Percentiles rank a stretch among this genome's conserved stretches.
phyloP scores from a whole-genome alignment of 106 monocot genomes.

The Platanthera guangdongensis region DNA sequence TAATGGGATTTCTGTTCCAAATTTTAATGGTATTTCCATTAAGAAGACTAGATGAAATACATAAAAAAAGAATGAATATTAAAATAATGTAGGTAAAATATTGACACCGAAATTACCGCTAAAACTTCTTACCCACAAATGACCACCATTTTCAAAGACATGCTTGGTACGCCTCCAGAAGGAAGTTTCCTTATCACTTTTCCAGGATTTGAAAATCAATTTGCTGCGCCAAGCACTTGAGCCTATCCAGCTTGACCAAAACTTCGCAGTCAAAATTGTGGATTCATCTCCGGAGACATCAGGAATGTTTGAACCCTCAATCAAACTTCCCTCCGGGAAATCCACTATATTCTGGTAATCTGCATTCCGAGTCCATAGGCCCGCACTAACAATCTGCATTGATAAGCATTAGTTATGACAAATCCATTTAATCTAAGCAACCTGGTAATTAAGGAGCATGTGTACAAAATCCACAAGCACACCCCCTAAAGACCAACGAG shows the following conservation, averaged over 20 bases:
- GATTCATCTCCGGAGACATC: constrained; percentile 53
- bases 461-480: neutral
- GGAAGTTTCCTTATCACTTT: constrained; percentile 58
- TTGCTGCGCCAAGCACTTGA: constrained; percentile 60
- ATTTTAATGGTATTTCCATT: neutral
- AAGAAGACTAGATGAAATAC: neutral
- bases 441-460: neutral
- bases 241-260: constrained; percentile 69
- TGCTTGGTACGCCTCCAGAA: constrained; percentile 38
- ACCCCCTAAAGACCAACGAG: neutral
- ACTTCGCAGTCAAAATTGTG: constrained; percentile 48
- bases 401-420: constrained; percentile 1
- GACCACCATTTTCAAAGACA: constrained; percentile 14
- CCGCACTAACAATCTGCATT: constrained; percentile 68
- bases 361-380: constrained; percentile 48
- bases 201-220: constrained; percentile 63
- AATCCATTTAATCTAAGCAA: neutral
- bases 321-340: constrained; percentile 20
- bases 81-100: neutral
- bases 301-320: constrained; percentile 21
- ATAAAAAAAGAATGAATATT: neutral
- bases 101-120: neutral
- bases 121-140: constrained; percentile 59
- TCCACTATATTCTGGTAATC: constrained; percentile 24
- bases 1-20: neutral